phyloP scores from a whole-genome alignment of 371 early-diverging fungal genomes.

The Umbelopsis sp. region DNA sequence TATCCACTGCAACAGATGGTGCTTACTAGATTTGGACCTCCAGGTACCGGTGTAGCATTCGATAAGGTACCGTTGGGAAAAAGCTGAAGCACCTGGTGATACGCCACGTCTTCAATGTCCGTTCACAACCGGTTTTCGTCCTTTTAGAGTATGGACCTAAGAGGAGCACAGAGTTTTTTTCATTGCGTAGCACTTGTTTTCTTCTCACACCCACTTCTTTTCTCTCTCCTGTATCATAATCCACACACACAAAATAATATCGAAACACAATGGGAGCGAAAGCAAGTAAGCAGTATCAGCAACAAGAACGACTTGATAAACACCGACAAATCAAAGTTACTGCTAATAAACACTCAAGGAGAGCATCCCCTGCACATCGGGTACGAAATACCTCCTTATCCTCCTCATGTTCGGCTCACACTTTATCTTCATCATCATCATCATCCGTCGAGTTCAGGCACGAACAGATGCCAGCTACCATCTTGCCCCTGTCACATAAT shows the following conservation, averaged over 20 bases:
- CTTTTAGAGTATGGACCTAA: not conserved
- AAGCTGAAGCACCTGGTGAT: slow-evolving; percentile 14
- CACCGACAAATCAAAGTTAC: slow-evolving; percentile 17
- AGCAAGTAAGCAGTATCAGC: slow-evolving; percentile 13
- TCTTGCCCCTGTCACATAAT: slow-evolving; percentile 1
- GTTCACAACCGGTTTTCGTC: slow-evolving; percentile 5
- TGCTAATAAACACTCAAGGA: slow-evolving; percentile 15
- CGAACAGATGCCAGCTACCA: slow-evolving; percentile 5
- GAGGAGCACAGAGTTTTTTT: slow-evolving; percentile 12
- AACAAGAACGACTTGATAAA: slow-evolving; percentile 3
- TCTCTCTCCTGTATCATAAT: not conserved
- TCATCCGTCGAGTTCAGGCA: slow-evolving; percentile 10
- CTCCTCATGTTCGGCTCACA: slow-evolving; percentile 8
- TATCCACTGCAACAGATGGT: not conserved
- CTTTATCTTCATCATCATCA: slow-evolving; percentile 16
- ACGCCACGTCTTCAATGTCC: slow-evolving; percentile 12
- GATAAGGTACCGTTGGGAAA: not conserved
- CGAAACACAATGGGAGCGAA: slow-evolving; percentile 7
- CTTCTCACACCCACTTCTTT: slow-evolving; percentile 2
- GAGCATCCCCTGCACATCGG: slow-evolving; percentile 13
- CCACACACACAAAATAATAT: not conserved
- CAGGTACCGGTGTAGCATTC: not conserved
- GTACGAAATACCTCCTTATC: slow-evolving; percentile 9
- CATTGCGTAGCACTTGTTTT: slow-evolving; percentile 15
- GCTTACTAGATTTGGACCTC: not conserved